Evolutionary conservation across 2,329 filamentous ascomycete genomes (phyloP), one percentile per base, ranked within the genome.

Genomic region (Sclerotinia trifoliorum): DNA sequence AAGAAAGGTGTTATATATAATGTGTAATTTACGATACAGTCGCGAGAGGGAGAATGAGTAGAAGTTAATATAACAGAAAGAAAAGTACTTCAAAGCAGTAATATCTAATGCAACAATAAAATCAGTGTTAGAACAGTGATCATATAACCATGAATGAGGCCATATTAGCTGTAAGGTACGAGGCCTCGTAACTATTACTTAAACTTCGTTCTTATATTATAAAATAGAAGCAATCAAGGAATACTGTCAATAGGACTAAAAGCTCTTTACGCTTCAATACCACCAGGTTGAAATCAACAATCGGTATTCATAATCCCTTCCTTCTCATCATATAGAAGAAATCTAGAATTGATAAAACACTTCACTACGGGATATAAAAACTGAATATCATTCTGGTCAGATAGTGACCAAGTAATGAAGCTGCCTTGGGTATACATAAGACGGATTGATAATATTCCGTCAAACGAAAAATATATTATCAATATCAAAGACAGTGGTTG

Each of bases 251-350:
- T 6, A 35, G 4, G 6, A 7, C 32, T 35, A 35, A 35, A 35
- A 35, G 32, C 6, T 4, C 32, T 35, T 35, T 35, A 7, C 6
- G 1, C 32, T 35, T 35, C 32, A 35, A 35, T 35, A 35, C 6
- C 32, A 35, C 6, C 6, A 35, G 32, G 6, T 6, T 35, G 6
- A 7, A 35, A 35, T 4, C 32, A 35, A 6, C 6, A 35, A 35
- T 35, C 21, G n/a, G 58, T 26, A n/a, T 49, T 32, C 26, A 77
- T 77, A 44, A 79, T 69, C 48, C 75, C 74, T 65, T 74, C 74
- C 64, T 74, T 76, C 56, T 78, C 79, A 66, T 76, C 51, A 55
- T 71, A 75, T 15, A 78, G 76, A 19, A 80, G 65, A 69, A 79
- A 71, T 17, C 74, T 74, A 68, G 77, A 75, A 58, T 78, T 78